Evolutionary conservation across 768 basidiomycete species (phyloP).

Genomic region (Leccinellum rugosiceps): DNA sequence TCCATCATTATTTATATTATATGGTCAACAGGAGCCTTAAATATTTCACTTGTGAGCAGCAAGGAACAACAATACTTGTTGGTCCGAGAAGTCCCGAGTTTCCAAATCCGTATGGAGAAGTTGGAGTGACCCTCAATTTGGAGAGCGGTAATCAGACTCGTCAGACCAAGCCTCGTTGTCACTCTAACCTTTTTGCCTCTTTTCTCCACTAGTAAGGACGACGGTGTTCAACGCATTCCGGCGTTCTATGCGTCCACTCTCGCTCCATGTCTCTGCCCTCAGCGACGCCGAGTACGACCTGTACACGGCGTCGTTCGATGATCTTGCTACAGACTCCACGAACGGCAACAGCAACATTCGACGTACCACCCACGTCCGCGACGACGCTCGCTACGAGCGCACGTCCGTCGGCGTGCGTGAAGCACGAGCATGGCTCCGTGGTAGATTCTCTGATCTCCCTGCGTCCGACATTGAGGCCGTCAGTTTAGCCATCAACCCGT

Average conservation of each 20-base stretch:
- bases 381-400: constrained; percentile 53
- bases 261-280: constrained; percentile 72
- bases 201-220: background rate
- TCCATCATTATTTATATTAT: too few species aligned
- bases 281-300: constrained; percentile 67
- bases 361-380: constrained; percentile 12
- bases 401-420: constrained; percentile 59
- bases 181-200: too few species aligned
- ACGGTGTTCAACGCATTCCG: background rate
- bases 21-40: too few species aligned
- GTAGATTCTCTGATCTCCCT: constrained; percentile 57
- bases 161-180: background rate
- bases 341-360: constrained; percentile 12
- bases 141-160: too few species aligned
- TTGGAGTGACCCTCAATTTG: too few species aligned
- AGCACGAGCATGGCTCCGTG: constrained; percentile 71
- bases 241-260: constrained; percentile 54
- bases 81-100: too few species aligned
- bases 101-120: too few species aligned
- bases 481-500: constrained; percentile 20
- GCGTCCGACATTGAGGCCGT: constrained; percentile 58
- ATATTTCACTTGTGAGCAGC: too few species aligned
- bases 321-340: constrained; percentile 41
- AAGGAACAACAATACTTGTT: too few species aligned
- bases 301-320: constrained; percentile 60